Base-by-base conservation (phyloP, 495 filamentous ascomycete genomes). In the Aspergillus nidulans region DNA sequence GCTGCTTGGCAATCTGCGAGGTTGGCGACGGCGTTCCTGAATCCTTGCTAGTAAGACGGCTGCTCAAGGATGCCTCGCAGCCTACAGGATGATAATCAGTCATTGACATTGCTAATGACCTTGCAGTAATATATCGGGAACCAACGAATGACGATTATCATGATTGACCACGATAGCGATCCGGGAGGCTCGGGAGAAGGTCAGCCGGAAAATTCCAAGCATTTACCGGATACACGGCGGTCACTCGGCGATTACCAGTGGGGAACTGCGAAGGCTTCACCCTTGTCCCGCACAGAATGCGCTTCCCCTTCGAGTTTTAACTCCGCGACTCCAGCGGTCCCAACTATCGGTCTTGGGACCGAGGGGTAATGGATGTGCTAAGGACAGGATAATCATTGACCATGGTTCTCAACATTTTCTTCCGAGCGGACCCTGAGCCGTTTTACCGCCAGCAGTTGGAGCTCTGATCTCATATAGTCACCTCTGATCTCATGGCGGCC, bases 401-500 rank as follows among this genome's bases (percentile, higher is more conserved):
- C 57, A 58, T 55, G 61, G 57, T 63, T 63, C 18, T 43, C 57
- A 63, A 55, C 57, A 55, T 46, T 60, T 42, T 21, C 55, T 58
- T 51, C 49, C 40, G 4, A 20, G 50, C 50, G 50, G 39, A 44
- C 39, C 50, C 50, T 52, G 18, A 40, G 3, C n/a, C 34, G 16
- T 13, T 38, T n/a, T n/a, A n/a, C n/a, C n/a, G n/a, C n/a, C n/a
- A n/a, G n/a, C n/a, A n/a, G n/a, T n/a, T n/a, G n/a, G n/a, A n/a
- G n/a, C n/a, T n/a, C n/a, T n/a, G n/a, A n/a, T n/a, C n/a, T n/a
- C n/a, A n/a, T n/a, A n/a, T n/a, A n/a, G n/a, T n/a, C n/a, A n/a
- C n/a, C n/a, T n/a, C n/a, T n/a, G n/a, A n/a, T 34, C 30, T 7
- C 9, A 5, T 10, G 15, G 15, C 30, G 30, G 30, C 9, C 30